These are phyloP conservation scores for Ceratocystiopsis sp. DNA, from an alignment of 2,329 filamentous ascomycete genomes.

Conservation along the genomic window DNA sequence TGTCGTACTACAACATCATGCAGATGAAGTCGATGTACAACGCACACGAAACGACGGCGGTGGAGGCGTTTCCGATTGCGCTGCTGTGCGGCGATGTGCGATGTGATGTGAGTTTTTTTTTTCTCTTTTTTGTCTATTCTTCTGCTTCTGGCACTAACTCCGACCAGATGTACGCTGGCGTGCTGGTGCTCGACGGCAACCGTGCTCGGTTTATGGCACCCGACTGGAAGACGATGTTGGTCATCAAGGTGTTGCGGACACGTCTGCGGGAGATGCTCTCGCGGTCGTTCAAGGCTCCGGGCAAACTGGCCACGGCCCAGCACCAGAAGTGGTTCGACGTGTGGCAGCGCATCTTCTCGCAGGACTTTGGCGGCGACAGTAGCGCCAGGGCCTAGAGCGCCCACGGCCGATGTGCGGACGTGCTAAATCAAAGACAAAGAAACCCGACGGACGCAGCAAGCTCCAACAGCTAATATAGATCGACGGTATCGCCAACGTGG, in stretches of 20 bases:
- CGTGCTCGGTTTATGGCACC: slow-evolving; percentile 65
- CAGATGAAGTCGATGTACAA: slow-evolving; percentile 79
- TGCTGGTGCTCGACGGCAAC: slow-evolving; percentile 76
- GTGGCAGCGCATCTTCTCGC: slow-evolving; percentile 53
- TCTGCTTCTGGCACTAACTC: slow-evolving; percentile 16
- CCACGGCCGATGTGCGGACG: too few relatives aligned
- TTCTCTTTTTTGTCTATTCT: not conserved
- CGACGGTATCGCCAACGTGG: too few relatives aligned
- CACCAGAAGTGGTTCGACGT: slow-evolving; percentile 59
- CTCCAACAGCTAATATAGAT: too few relatives aligned
- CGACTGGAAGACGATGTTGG: slow-evolving; percentile 83
- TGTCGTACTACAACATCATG: slow-evolving; percentile 97
- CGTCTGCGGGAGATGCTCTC: slow-evolving; percentile 61
- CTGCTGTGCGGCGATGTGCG: slow-evolving; percentile 79
- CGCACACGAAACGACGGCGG: slow-evolving; percentile 72
- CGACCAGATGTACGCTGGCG: slow-evolving; percentile 67
- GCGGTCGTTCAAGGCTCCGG: slow-evolving; percentile 50
- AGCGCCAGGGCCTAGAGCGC: not conserved
- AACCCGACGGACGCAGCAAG: too few relatives aligned
- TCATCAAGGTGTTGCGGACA: slow-evolving; percentile 63
- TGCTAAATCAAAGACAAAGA: too few relatives aligned
- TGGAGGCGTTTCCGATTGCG: slow-evolving; percentile 67
- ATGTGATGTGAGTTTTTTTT: slow-evolving; percentile 45
- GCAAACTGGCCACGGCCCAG: slow-evolving; percentile 43
- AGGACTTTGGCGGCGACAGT: slow-evolving; percentile 21